Evolutionary conservation across 2,329 filamentous ascomycete species (phyloP), one percentile per base, ranked within the genome.

Genomic region (Fusarium ramigenum): DNA sequence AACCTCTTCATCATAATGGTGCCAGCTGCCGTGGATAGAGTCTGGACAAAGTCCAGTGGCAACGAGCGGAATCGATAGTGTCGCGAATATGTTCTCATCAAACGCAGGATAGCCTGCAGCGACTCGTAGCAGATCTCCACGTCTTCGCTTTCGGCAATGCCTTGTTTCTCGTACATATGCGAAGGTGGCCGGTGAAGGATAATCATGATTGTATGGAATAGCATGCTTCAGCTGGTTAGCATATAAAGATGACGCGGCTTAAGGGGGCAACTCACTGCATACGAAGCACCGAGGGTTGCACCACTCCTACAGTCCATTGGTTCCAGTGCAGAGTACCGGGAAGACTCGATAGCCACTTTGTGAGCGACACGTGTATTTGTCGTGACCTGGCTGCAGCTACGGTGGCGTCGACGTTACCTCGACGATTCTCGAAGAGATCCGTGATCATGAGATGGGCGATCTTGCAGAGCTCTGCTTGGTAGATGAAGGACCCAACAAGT

Each of bases 141-240:
- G 42, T 86, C 85, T 64, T 86, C 84, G 36, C 82, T 83, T 9
- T 80, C 80, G 7, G 80, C 78, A 18, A 84, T 80, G 4, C 79
- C 82, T 4, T 80, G 79, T 40, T 83, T 83, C 63, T 81, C 79
- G 44, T 86, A 82, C 42, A 84, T 78, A 54, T 85, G 82, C 6
- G 80, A 82, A 4, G 85, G 85, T 4, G 86, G 86, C 1, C 86
- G 82, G 66, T 87, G 85, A 6, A 87, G 82, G 54, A 87, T 86
- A 25, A 87, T 87, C 84, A 87, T 86, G 53, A 83, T 82, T 2
- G 85, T 86, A 63, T 87, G 85, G 69, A 87, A 87, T 21, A 84
- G 75, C 82, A 87, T 85, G 69, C 80, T 82, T 30, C 21, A 39
- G 14, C 16, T 16, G 39, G 66, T 80, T 43, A 80, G 74, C 36